phyloP scores from a whole-genome alignment of 768 basidiomycete species.

The Pseudohyphozyma bogoriensis region DNA sequence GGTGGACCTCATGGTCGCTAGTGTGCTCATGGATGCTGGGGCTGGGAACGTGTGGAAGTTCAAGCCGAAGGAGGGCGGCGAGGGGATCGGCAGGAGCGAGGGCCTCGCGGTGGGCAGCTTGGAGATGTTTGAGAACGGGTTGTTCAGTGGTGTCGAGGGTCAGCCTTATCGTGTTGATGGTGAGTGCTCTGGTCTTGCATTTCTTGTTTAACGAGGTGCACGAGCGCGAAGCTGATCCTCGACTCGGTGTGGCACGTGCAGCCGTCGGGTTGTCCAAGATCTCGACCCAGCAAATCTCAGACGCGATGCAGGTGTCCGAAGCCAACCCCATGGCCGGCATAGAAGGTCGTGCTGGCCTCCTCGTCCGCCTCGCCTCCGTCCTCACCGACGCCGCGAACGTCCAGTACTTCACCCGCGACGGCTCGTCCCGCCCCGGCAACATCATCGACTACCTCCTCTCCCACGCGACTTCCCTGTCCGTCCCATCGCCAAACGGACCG shows the following conservation, averaged over 20 bases:
- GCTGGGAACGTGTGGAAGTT: slow-evolving; percentile 78
- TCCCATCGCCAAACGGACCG: slow-evolving; percentile 14
- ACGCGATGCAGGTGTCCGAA: slow-evolving; percentile 64
- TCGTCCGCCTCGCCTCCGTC: slow-evolving; percentile 62
- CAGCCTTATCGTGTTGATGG: slow-evolving; percentile 73
- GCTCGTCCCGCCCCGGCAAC: slow-evolving; percentile 21
- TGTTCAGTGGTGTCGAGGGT: slow-evolving; percentile 59
- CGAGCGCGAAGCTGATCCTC: not conserved
- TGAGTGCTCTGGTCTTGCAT: slow-evolving; percentile 38
- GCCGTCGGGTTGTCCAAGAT: slow-evolving; percentile 61
- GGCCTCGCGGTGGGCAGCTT: slow-evolving; percentile 78
- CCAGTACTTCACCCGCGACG: slow-evolving; percentile 47
- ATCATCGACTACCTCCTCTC: slow-evolving; percentile 33
- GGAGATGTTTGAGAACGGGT: slow-evolving; percentile 73
- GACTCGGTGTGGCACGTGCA: slow-evolving; percentile 37
- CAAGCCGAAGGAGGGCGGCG: slow-evolving; percentile 46
- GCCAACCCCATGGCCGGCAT: slow-evolving; percentile 82
- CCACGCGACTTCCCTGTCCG: slow-evolving; percentile 23
- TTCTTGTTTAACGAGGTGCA: too few relatives aligned
- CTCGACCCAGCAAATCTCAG: slow-evolving; percentile 50
- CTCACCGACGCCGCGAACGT: slow-evolving; percentile 48
- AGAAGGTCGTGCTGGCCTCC: slow-evolving; percentile 68
- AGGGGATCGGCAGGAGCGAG: slow-evolving; percentile 54
- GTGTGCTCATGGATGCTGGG: slow-evolving; percentile 88
- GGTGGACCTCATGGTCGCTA: slow-evolving; percentile 80